Conservation (phyloP, 2,329 filamentous ascomycete species). For the Didymella pinodella region DNA sequence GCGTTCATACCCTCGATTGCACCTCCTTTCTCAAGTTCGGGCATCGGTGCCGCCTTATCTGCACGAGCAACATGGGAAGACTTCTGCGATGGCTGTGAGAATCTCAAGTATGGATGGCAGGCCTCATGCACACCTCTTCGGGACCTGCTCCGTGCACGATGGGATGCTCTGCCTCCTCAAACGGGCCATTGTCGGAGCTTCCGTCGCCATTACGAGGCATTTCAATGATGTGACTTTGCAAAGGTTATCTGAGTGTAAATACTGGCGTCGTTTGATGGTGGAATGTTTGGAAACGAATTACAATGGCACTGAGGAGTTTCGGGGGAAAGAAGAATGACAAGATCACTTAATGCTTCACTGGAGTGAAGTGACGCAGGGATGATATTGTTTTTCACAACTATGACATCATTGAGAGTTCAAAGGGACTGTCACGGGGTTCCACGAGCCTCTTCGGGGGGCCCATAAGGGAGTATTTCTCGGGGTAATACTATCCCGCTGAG, state of each 20-base stretch:
- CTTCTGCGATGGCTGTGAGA: not conserved
- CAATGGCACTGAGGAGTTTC: not conserved
- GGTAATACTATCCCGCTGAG: not conserved
- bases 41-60: not conserved
- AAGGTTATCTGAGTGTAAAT: not conserved
- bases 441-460: not conserved
- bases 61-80: not conserved
- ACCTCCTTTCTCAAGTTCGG: not conserved
- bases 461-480: not conserved
- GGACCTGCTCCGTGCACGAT: not conserved
- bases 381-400: not conserved
- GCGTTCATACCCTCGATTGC: not conserved
- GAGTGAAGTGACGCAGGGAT: not conserved
- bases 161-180: not conserved
- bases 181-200: not conserved
- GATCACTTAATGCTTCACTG: not conserved
- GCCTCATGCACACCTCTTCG: not conserved
- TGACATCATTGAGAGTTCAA: not conserved
- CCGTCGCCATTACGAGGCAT: not conserved
- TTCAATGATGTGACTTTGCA: not conserved
- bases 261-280: not conserved
- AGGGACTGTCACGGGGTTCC: not conserved
- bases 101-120: not conserved
- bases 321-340: not conserved
- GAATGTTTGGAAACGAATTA: not conserved